Evolutionary conservation across 2,329 filamentous ascomycete genomes (phyloP), one percentile per base, ranked within the genome.

Genomic region (Penicillium oxalicum): DNA sequence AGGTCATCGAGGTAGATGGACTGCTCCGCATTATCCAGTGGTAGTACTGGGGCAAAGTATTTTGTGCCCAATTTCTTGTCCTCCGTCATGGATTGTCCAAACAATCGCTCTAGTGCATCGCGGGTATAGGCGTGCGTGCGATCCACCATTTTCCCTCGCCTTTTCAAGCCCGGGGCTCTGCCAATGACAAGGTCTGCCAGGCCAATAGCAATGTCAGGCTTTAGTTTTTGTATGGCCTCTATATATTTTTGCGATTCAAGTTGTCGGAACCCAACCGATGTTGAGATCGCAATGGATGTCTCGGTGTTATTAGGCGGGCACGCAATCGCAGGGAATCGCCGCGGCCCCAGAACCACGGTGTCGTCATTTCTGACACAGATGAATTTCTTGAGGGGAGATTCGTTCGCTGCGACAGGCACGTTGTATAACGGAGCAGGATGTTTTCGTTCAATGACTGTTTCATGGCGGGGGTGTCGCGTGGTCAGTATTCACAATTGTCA

Each of bases 61-160:
- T 69, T 86, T 81, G 55, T 46, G 34, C 56, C 59, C 3, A 56
- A 60, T 18, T 51, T 61, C 5, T 61, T 59, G 50, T 62, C 50
- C 4, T 50, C 51, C 8, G 62, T 55, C 18, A 69, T 64, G 2
- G 66, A 43, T 2, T 63, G 50, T 9, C 66, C 68, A 46, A 70
- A 65, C 13, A 73, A 65, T 27, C 70, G 64, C 12, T 71, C 69
- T 33, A 90, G 74, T 44, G 89, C 81, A 53, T 86, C 80, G 25
- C 81, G 79, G 13, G 91, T 74, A 88, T 90, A 97, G 34, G 80
- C 78, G 64, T 93, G 86, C 0, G 88, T 95, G 48, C 91, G 79
- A 62, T 93, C 89, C 25, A 83, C 84, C 83, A 95, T 96, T 61
- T 88, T 90, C 33, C 82, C 76, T 40, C 86, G 80, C 40, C 91